Evolutionary conservation across 1,139 yeast species (phyloP).

Genomic region (Sugiyamaella sp.): DNA sequence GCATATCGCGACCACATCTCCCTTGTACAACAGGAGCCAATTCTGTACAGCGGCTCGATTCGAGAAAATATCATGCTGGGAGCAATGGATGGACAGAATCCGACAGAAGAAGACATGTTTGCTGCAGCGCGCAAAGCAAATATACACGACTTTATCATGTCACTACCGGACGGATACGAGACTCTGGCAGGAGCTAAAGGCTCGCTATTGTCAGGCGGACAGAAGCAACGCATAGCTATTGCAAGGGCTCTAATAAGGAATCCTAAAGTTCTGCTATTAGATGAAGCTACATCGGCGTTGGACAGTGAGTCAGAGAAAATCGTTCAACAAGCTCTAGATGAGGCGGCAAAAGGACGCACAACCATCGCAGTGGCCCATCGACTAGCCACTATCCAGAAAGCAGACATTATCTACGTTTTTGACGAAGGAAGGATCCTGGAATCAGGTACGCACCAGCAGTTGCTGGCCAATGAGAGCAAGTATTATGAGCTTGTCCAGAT

Average conservation of each 20-base stretch:
- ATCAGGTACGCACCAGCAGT: constrained; percentile 55
- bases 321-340: constrained; percentile 64
- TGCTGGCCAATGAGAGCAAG: constrained; percentile 43
- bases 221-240: constrained; percentile 75
- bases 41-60: constrained; percentile 83
- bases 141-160: constrained; percentile 72
- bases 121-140: constrained; percentile 77
- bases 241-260: constrained; percentile 74
- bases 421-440: constrained; percentile 74
- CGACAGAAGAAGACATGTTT: constrained; percentile 63
- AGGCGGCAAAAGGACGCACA: constrained; percentile 71
- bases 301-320: constrained; percentile 83
- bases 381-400: constrained; percentile 87
- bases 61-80: constrained; percentile 85
- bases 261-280: constrained; percentile 67
- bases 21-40: constrained; percentile 83
- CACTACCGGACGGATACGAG: constrained; percentile 80
- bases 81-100: constrained; percentile 51
- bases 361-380: constrained; percentile 92
- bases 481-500: constrained; percentile 48
- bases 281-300: constrained; percentile 83
- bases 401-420: constrained; percentile 85
- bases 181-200: constrained; percentile 84
- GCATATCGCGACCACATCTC: constrained; percentile 75
- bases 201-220: constrained; percentile 83